A percentile compares a stretch with the other conserved stretches of the same genome.
phyloP scores from a whole-genome alignment of 345 rosid species.

The Erodium maritimum region DNA sequence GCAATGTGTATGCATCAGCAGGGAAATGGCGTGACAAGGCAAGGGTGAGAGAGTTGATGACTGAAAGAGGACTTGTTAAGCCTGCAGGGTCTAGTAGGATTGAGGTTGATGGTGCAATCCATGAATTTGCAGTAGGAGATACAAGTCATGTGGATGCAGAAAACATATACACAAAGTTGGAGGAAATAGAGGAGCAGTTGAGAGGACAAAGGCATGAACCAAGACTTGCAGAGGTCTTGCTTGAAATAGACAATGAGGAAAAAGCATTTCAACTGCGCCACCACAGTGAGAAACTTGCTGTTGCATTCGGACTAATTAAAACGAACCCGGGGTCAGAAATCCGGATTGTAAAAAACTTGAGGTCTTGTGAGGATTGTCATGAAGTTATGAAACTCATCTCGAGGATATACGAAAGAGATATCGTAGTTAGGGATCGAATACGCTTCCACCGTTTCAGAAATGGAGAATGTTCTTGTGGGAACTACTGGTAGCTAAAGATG shows the following conservation, averaged over 20 bases:
- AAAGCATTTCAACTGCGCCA: constrained; percentile 11
- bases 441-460: constrained; percentile 10
- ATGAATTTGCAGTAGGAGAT: constrained; percentile 1
- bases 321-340: constrained; percentile 8
- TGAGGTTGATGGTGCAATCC: constrained; percentile 6
- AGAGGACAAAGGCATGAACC: constrained; percentile 3
- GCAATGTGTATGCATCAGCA: constrained; percentile 7
- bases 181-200: constrained; percentile 11
- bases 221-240: constrained; percentile 13
- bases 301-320: constrained; percentile 11
- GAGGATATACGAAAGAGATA: constrained; percentile 8
- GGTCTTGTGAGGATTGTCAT: constrained; percentile 17
- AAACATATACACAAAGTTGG: constrained; percentile 10
- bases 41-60: constrained; percentile 8
- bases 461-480: constrained; percentile 10
- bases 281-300: constrained; percentile 15
- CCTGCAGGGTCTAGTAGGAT: constrained; percentile 16
- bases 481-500: neutral
- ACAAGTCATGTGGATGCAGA: constrained; percentile 9
- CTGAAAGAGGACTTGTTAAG: constrained; percentile 7
- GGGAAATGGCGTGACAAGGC: constrained; percentile 14
- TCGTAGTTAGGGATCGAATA: constrained; percentile 9
- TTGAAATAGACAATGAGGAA: constrained; percentile 2
- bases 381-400: constrained; percentile 14
- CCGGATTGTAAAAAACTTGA: constrained; percentile 17